Evolutionary conservation across 208 protist genomes (phyloP), one percentile per base, ranked within the genome.

Genomic region (Acanthamoeba triangularis): DNA sequence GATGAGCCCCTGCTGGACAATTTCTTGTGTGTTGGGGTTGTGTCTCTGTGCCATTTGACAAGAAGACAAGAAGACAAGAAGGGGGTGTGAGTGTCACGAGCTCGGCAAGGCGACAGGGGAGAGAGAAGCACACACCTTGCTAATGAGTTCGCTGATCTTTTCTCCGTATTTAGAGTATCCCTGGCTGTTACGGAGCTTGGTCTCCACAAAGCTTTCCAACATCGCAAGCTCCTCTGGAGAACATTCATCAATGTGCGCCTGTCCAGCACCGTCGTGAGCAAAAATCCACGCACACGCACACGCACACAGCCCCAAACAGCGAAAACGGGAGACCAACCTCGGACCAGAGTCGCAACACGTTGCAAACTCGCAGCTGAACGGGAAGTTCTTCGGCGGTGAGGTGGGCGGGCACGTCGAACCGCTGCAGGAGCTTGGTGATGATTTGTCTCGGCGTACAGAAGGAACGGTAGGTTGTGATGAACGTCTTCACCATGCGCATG

Each of bases 291-390:
- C 44, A 47, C 44, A 47, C 44, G 0, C 7, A 47, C 41, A n/a
- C 7, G 49, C 54, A 54, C 49, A 54, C 49, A 54, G 37, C 37
- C 44, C 14, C 44, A 47, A 47, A 47, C 44, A 47, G 6, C 41
- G 41, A 47, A 47, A 47, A n/a, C n/a, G n/a, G 44, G 44, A 10
- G 44, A 47, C 44, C 44, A 47, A 91, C 84, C 90, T 97, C 96
- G 5, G 96, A 30, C 96, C 96, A 97, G 30, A 92, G 88, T 20
- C 95, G 91, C 23, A 97, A 33, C 1, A 97, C 96, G 74, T 96
- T 97, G 80, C 93, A 85, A 4, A 97, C 95, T 61, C 96, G 84
- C 20, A 96, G 37, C 65, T 96, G 87, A 18, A 97, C 95, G 3
- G 88, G 88, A n/a, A 90, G 92, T n/a, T 67, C 54, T 25, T 94